Conservation (phyloP, 768 basidiomycete genomes). For the Mycena albidolilacea region DNA sequence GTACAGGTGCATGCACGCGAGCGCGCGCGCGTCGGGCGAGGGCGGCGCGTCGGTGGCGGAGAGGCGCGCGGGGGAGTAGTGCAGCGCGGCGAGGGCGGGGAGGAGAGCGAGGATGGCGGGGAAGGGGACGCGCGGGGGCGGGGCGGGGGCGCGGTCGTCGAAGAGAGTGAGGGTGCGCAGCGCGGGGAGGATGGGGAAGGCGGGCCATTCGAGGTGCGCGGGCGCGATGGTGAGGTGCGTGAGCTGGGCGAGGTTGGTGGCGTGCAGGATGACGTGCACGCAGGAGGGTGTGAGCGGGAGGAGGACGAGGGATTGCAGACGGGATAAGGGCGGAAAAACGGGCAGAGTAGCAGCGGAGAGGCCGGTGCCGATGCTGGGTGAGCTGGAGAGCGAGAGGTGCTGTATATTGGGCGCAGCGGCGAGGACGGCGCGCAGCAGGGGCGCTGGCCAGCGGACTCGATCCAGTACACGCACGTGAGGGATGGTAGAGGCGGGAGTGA, state of each 20-base stretch:
- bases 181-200: slow-evolving; percentile 9
- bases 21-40: neutral
- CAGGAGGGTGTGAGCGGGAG: neutral
- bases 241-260: neutral
- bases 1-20: neutral
- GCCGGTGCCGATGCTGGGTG: neutral
- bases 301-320: slow-evolving; percentile 2
- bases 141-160: neutral
- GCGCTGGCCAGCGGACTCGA: slow-evolving; percentile 5
- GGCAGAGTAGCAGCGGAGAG: neutral
- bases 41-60: neutral
- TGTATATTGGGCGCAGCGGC: slow-evolving; percentile 25
- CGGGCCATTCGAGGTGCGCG: neutral
- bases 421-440: slow-evolving; percentile 13
- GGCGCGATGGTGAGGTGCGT: slow-evolving; percentile 5
- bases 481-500: neutral
- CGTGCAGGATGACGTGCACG: neutral
- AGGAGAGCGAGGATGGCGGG: slow-evolving; percentile 1
- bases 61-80: neutral
- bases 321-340: neutral
- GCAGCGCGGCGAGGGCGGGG: slow-evolving; percentile 7
- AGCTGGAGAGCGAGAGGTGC: slow-evolving; percentile 16
- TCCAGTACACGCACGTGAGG: slow-evolving; percentile 29
- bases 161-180: neutral
- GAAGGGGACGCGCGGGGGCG: slow-evolving; percentile 9